Conservation (phyloP, 495 filamentous ascomycete genomes). For the Cladorrhinum samala region DNA sequence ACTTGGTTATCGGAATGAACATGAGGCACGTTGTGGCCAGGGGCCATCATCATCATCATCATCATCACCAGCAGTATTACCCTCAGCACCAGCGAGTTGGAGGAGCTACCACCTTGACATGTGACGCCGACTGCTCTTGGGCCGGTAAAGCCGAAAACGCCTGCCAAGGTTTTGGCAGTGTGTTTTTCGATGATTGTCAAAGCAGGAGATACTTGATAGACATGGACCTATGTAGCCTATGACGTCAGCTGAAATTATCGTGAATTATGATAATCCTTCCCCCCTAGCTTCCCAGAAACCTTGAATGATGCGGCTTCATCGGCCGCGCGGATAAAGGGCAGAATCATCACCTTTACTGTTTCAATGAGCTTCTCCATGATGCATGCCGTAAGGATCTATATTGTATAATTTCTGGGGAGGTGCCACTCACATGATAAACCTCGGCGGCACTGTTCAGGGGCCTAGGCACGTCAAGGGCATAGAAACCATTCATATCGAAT, state of each 20-base stretch:
- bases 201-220: conserved; percentile 85
- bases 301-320: conserved; percentile 55
- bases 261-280: conserved; percentile 64
- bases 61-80: too few relatives aligned
- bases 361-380: conserved; percentile 71
- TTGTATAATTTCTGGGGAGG: too few relatives aligned
- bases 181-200: conserved; percentile 80
- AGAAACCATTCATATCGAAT: too few relatives aligned
- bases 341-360: conserved; percentile 65
- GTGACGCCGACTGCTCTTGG: conserved; percentile 76
- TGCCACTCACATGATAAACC: conserved; percentile 42
- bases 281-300: conserved; percentile 55
- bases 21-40: too few relatives aligned
- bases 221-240: conserved; percentile 79
- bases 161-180: conserved; percentile 61
- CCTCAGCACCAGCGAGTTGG: too few relatives aligned
- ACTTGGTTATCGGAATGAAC: too few relatives aligned
- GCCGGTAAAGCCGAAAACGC: conserved; percentile 67
- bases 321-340: conserved; percentile 72
- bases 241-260: conserved; percentile 67
- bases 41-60: too few relatives aligned
- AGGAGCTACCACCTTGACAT: conserved; percentile 79
- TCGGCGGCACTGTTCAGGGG: conserved; percentile 28
- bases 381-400: too few relatives aligned
- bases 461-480: too few relatives aligned